A percentile compares a stretch with the other conserved stretches of the same genome.
Evolutionary conservation across 352 stramenopile species (phyloP).

Genomic region (Vaucheria bursata): DNA sequence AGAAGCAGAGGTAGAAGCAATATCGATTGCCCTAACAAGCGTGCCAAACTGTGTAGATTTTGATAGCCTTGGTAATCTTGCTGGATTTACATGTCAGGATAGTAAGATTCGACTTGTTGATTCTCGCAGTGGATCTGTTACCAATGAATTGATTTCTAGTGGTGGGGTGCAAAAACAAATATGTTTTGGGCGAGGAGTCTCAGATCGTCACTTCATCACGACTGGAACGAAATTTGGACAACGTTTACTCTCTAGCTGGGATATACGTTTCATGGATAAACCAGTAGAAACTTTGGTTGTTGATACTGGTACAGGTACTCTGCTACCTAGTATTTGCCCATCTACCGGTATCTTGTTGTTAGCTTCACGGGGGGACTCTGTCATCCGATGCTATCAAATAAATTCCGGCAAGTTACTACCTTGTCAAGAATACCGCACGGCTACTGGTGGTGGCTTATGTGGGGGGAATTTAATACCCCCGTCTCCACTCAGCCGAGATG

Average conservation of each 20-base stretch:
- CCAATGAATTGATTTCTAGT: not conserved
- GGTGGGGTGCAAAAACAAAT: no score
- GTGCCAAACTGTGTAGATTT: not conserved
- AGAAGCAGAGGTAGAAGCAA: not conserved
- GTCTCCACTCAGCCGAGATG: not conserved
- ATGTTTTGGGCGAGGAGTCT: no score
- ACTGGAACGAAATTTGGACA: not conserved
- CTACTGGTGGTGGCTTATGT: not conserved
- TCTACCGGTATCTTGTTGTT: not conserved
- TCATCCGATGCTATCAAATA: not conserved
- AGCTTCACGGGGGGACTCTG: not conserved
- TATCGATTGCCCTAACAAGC: not conserved
- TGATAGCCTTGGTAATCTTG: not conserved
- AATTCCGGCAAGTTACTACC: not conserved
- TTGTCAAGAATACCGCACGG: not conserved
- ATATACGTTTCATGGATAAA: not conserved
- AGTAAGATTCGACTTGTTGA: not conserved
- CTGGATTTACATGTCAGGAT: not conserved
- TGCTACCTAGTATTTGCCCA: not conserved
- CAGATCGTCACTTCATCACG: no score
- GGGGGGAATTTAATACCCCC: not conserved
- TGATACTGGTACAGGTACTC: not conserved
- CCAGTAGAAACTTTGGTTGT: not conserved
- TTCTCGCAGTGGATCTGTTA: not conserved
- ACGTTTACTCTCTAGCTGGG: not conserved